Evolutionary conservation across 1,139 yeast genomes (phyloP).

Genomic region (Candida pseudoviswanathii): DNA sequence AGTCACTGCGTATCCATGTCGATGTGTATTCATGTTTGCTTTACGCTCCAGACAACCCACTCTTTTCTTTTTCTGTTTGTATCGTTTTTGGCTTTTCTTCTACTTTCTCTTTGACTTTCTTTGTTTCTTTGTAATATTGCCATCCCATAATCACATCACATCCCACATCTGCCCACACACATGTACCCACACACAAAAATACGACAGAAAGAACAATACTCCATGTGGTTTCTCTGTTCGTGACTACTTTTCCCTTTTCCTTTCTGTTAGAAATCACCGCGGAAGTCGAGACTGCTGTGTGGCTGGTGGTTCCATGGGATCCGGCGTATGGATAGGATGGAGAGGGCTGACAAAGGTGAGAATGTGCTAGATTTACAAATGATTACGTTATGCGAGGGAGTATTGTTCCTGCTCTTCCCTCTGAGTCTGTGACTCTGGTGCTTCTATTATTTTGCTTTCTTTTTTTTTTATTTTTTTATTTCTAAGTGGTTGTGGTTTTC

Average conservation of each 20-base stretch:
- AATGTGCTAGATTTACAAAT: conserved; percentile 1
- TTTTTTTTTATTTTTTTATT: too few species aligned
- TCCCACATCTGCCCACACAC: too few species aligned
- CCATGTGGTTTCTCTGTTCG: too few species aligned
- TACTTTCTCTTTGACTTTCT: not conserved
- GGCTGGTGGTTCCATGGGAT: not conserved
- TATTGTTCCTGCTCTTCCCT: too few species aligned
- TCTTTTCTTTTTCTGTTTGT: not conserved
- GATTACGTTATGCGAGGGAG: not conserved
- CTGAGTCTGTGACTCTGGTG: too few species aligned
- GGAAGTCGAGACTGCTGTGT: not conserved
- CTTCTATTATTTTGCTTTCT: too few species aligned
- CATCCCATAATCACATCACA: too few species aligned
- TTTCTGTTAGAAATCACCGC: not conserved
- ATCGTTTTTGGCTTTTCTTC: not conserved
- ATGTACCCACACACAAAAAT: not conserved
- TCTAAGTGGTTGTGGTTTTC: too few species aligned
- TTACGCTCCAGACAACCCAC: not conserved
- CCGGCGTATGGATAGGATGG: not conserved
- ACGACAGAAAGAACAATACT: not conserved
- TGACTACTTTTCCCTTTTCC: too few species aligned
- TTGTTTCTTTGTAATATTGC: too few species aligned
- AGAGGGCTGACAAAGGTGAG: not conserved
- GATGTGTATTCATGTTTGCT: not conserved
- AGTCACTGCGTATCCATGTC: not conserved